Conservation (phyloP, 495 filamentous ascomycete species). For the Aspergillus taichungensis region DNA sequence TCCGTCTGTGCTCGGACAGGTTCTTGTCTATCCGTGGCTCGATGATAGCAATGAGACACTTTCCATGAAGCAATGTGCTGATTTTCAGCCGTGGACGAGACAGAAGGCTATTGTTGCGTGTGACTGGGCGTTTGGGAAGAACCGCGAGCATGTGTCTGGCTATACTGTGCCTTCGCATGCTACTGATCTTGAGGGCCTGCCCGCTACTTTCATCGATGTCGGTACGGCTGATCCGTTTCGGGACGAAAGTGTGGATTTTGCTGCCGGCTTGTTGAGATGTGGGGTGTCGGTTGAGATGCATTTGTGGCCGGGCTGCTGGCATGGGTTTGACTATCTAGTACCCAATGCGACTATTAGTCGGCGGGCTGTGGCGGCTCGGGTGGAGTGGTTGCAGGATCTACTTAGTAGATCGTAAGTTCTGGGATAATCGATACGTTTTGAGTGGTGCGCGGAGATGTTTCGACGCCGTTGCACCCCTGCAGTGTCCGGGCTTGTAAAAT, state of each 20-base stretch:
- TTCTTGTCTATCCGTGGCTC: conserved; percentile 37
- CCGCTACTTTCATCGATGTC: conserved; percentile 16
- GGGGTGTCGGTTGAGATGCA: conserved; percentile 40
- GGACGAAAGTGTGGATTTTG: conserved; percentile 35
- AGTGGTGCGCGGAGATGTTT: too few relatives aligned
- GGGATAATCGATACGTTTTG: too few relatives aligned
- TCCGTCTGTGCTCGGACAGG: conserved; percentile 23
- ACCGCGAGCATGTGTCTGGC: not conserved
- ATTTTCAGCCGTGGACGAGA: conserved; percentile 15
- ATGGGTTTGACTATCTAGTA: conserved; percentile 33
- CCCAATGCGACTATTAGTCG: conserved; percentile 4
- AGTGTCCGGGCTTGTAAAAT: too few relatives aligned
- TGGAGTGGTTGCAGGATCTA: conserved; percentile 2
- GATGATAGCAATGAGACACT: conserved; percentile 21
- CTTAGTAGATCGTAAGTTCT: not conserved
- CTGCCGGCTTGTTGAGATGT: conserved; percentile 20
- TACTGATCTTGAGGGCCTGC: conserved; percentile 10
- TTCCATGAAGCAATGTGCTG: conserved; percentile 5
- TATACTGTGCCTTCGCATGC: conserved; percentile 12
- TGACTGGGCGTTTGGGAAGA: not conserved
- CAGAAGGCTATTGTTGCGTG: conserved; percentile 2
- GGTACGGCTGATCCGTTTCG: conserved; percentile 25
- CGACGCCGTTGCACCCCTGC: too few relatives aligned
- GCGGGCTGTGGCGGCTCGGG: not conserved
- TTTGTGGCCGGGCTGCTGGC: conserved; percentile 40